These are phyloP conservation scores for Colletotrichum destructivum DNA, from an alignment of 2,329 filamentous ascomycete species.

Conservation along the genomic window DNA sequence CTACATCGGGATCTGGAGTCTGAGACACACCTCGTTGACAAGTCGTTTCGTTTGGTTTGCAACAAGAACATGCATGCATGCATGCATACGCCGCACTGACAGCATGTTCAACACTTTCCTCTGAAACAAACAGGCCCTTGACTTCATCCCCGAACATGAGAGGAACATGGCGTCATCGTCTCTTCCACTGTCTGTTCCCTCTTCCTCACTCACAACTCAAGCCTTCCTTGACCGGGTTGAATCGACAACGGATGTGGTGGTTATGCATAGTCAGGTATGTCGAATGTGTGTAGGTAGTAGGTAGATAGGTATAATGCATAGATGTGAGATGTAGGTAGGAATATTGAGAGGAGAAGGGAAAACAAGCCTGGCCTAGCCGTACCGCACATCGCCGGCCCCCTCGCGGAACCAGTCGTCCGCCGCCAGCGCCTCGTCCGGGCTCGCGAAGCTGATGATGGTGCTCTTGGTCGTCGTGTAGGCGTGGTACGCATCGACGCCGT, in stretches of 20 bases:
- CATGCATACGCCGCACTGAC: conserved; percentile 24
- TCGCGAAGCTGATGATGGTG: conserved; percentile 79
- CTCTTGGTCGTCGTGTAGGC: conserved; percentile 75
- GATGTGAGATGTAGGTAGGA: too few species aligned
- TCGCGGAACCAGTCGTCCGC: conserved; percentile 80
- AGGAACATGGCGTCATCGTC: conserved; percentile 5
- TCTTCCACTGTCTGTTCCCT: neutral
- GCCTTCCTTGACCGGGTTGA: neutral
- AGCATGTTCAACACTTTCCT: neutral
- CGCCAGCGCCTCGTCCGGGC: conserved; percentile 64
- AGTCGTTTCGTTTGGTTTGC: neutral
- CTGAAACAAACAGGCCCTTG: conserved; percentile 20
- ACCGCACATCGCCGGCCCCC: conserved; percentile 68
- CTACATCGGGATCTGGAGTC: neutral
- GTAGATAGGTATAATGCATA: too few species aligned
- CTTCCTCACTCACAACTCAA: neutral
- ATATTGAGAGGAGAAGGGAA: too few species aligned
- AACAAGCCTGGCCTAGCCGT: conserved; percentile 60
- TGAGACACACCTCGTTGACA: conserved; percentile 9
- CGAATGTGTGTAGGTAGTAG: too few species aligned
- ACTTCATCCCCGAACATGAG: conserved; percentile 40
- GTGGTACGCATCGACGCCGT: conserved; percentile 75
- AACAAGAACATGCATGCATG: conserved; percentile 9
- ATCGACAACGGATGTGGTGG: neutral
- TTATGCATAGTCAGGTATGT: too few species aligned